Evolutionary conservation across 2,329 filamentous ascomycete genomes (phyloP).

Genomic region (Colletotrichum sansevieriae): DNA sequence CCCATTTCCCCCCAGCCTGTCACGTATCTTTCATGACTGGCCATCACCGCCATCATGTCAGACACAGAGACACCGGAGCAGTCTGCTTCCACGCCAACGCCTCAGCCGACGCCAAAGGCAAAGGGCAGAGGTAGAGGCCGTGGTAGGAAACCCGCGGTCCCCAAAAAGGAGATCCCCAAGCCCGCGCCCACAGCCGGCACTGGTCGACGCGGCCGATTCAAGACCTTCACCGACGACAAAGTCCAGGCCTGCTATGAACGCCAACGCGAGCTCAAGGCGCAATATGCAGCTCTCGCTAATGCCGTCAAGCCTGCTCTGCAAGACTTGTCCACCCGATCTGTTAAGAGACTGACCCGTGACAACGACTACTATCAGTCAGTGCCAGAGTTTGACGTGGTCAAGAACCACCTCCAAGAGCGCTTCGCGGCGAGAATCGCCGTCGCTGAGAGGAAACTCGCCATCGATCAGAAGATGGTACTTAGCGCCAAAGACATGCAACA

Average conservation of each 20-base stretch:
- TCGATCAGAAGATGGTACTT: constrained; percentile 48
- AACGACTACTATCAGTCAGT: constrained; percentile 65
- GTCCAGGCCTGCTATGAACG: constrained; percentile 72
- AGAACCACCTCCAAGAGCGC: constrained; percentile 59
- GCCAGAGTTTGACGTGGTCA: constrained; percentile 65
- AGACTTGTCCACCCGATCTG: constrained; percentile 72
- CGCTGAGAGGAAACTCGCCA: constrained; percentile 48
- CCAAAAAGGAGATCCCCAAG: constrained; percentile 49
- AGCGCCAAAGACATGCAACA: constrained; percentile 56
- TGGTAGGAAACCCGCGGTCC: constrained; percentile 41
- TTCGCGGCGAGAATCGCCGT: constrained; percentile 50
- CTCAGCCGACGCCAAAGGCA: constrained; percentile 43
- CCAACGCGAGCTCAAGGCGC: constrained; percentile 75
- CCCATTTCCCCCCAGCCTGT: constrained; percentile 28
- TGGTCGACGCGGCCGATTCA: constrained; percentile 64
- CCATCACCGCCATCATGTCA: constrained; percentile 49
- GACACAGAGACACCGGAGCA: constrained; percentile 42
- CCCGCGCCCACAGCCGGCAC: constrained; percentile 52
- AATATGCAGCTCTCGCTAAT: constrained; percentile 73
- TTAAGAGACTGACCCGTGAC: constrained; percentile 69
- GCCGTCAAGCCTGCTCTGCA: constrained; percentile 74
- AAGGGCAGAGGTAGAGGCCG: constrained; percentile 43
- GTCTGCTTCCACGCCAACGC: constrained; percentile 40
- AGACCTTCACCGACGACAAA: constrained; percentile 66
- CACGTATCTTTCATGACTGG: constrained; percentile 42